Base-by-base conservation (phyloP, 306 rosid species). In the Dicorynia guianensis region DNA sequence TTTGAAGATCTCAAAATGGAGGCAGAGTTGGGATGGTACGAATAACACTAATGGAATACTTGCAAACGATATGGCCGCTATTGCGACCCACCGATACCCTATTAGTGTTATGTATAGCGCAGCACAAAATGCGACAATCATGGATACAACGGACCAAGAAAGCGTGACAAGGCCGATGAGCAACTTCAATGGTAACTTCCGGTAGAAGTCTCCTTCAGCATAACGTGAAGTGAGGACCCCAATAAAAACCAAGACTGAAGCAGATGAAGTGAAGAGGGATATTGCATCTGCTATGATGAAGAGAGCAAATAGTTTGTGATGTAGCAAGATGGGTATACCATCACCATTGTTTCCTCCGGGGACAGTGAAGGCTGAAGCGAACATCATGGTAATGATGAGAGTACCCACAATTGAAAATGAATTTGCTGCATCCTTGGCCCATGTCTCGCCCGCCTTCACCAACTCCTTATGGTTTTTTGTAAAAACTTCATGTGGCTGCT, bases 301-400 rank as follows among this genome's bases (percentile, higher is more conserved):
- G 0, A 40, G 5, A 5, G 13, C 10, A 9, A 64, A 64, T 11
- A 10, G 30, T 8, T 25, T 25, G 15, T 58, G 15, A 6, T 58
- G 5, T 5, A 58, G 15, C 10, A 58, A 13, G 1, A 33, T 3
- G 6, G 64, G 64, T 0, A 19, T 58, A 17, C 42, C 64, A 1
- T 25, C 8, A 4, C 10, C n/a, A 30, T 58, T 12, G 42, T 33
- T 8, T 10, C 64, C 64, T 7, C 42, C 42, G 7, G 64, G 64
- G 9, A 58, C 5, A 8, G 64, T 30, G 15, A 58, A 58, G 3
- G 64, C 42, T 4, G 39, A 42, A 1, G 42, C 42, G 8, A 58
- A 58, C 10, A 33, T 58, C 12, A 58, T 58, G 8, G 64, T 58
- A 9, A 25, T 25, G 38, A 58, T 58, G 64, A 58, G 64, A 58